These are phyloP conservation scores for Petunia hybrid DNA, from an alignment of 305 asterid genomes.

Conservation along the genomic window DNA sequence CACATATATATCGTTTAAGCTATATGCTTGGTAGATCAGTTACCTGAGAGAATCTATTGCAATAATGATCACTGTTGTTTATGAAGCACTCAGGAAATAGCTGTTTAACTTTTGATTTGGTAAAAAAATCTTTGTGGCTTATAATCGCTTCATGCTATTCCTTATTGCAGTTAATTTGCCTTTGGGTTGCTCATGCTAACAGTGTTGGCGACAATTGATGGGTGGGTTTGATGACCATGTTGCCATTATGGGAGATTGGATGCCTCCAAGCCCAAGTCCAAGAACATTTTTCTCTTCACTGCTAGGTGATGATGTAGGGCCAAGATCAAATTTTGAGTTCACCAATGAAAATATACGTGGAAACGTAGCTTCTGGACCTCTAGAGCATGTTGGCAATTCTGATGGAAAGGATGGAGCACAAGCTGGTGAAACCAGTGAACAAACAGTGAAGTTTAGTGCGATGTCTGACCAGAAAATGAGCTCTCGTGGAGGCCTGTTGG, in stretches of 20 bases:
- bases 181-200: conserved; percentile 27
- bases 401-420: conserved; percentile 43
- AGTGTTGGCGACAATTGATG: conserved; percentile 39
- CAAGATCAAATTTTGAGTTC: conserved; percentile 38
- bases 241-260: conserved; percentile 75
- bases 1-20: background rate
- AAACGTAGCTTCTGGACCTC: conserved; percentile 37
- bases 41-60: background rate
- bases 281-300: conserved; percentile 48
- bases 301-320: conserved; percentile 45
- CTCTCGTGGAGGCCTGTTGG: conserved; percentile 70
- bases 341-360: conserved; percentile 45
- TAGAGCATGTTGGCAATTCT: conserved; percentile 35
- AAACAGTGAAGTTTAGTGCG: conserved; percentile 44
- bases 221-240: conserved; percentile 78
- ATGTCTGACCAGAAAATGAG: conserved; percentile 47
- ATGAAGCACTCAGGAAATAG: background rate
- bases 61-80: background rate
- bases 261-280: conserved; percentile 64
- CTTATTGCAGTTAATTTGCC: conserved; percentile 10
- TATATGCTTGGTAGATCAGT: background rate
- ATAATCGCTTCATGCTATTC: conserved; percentile 8
- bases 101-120: background rate
- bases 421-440: conserved; percentile 39
- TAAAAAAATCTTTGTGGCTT: conserved; percentile 12